Evolutionary conservation across 345 rosid genomes (phyloP).

Genomic region (Erodium maritimum): DNA sequence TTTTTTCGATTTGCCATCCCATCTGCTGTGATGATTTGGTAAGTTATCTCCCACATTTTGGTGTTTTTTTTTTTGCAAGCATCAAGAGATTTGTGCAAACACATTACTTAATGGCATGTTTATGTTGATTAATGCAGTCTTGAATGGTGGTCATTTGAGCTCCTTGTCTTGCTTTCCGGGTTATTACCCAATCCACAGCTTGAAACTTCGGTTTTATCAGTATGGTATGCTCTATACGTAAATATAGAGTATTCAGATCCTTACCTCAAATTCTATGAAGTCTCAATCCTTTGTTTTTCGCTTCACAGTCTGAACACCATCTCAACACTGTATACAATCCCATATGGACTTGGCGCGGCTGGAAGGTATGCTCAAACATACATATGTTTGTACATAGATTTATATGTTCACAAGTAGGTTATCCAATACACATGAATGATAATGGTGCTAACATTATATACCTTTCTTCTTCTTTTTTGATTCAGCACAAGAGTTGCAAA

Average conservation of each 20-base stretch:
- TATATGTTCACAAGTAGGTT: too few species aligned
- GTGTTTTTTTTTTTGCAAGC: too few species aligned
- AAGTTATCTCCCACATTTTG: too few species aligned
- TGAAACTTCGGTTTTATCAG: constrained; percentile 23
- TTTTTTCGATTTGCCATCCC: constrained; percentile 34
- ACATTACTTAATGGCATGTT: not conserved
- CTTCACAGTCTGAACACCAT: constrained; percentile 17
- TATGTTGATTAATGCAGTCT: constrained; percentile 11
- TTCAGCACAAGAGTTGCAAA: constrained; percentile 41
- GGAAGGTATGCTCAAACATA: constrained; percentile 5
- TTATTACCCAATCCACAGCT: constrained; percentile 26
- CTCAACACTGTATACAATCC: constrained; percentile 21
- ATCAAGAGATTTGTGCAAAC: not conserved
- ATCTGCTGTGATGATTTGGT: constrained; percentile 43
- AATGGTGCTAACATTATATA: not conserved
- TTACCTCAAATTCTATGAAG: too few species aligned
- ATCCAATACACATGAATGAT: not conserved
- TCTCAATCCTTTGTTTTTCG: not conserved
- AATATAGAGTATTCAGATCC: not conserved
- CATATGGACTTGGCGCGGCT: constrained; percentile 9
- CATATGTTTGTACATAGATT: not conserved
- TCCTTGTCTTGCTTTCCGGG: constrained; percentile 28
- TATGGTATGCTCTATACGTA: constrained; percentile 12
- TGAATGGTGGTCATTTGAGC: constrained; percentile 36
- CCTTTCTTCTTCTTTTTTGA: not conserved